A percentile compares a stretch with the other conserved stretches of the same genome.
These are phyloP conservation scores for Gremmenia infestans DNA, from an alignment of 2,329 filamentous ascomycete genomes.

Conservation along the genomic window DNA sequence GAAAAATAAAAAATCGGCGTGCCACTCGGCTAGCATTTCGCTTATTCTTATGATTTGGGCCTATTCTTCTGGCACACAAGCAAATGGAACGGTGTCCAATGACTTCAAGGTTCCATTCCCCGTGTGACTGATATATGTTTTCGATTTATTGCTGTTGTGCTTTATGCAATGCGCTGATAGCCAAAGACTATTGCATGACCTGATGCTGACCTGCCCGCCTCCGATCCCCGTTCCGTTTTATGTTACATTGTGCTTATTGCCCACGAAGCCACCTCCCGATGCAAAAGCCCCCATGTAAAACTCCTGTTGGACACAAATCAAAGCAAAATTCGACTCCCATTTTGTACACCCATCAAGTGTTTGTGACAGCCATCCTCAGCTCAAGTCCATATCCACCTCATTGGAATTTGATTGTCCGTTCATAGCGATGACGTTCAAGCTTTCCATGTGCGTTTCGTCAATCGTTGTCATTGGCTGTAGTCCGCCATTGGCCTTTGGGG, in stretches of 20 bases:
- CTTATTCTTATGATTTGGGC: too few relatives aligned
- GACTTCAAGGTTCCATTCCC: too few relatives aligned
- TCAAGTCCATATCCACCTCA: conserved; percentile 41
- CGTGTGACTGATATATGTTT: too few relatives aligned
- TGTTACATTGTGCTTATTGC: conserved; percentile 8
- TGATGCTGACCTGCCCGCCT: too few relatives aligned
- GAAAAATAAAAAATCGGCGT: too few relatives aligned
- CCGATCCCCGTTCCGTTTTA: neutral
- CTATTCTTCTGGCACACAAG: too few relatives aligned
- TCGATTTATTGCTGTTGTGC: too few relatives aligned
- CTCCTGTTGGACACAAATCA: neutral
- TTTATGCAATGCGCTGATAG: neutral
- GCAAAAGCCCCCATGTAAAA: conserved; percentile 6
- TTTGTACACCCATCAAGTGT: neutral
- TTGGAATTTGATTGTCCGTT: conserved; percentile 9
- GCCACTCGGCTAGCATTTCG: too few relatives aligned
- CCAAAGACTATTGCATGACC: too few relatives aligned
- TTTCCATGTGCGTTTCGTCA: conserved; percentile 7
- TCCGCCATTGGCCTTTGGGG: conserved; percentile 31
- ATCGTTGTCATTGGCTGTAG: conserved; percentile 10
- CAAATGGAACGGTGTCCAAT: too few relatives aligned
- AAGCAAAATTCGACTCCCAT: conserved; percentile 6
- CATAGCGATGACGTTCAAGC: conserved; percentile 6
- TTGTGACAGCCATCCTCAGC: conserved; percentile 24
- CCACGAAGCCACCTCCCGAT: conserved; percentile 7